A percentile compares a stretch with the other conserved stretches of the same genome.
These are phyloP conservation scores for Rhododendron simsii DNA, from an alignment of 148 eudicot species.

Conservation along the genomic window DNA sequence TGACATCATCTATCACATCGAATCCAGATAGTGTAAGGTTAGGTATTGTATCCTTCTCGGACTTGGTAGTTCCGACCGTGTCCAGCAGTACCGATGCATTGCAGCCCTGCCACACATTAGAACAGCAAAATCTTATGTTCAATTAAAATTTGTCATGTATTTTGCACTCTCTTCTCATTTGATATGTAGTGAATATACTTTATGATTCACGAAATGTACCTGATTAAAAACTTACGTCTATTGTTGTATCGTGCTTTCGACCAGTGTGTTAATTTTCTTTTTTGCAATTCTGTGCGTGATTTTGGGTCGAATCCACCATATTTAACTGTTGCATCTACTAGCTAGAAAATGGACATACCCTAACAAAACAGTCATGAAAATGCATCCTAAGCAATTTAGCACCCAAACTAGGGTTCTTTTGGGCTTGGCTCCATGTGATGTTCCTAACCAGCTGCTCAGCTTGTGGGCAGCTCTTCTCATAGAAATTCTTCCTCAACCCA, in stretches of 20 bases:
- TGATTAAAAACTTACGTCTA: background rate
- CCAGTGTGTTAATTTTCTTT: background rate
- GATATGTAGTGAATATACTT: background rate
- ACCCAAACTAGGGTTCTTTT: constrained; percentile 15
- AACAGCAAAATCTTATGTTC: background rate
- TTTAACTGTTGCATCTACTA: background rate
- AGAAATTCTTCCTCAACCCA: constrained; percentile 12
- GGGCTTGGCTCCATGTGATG: constrained; percentile 17
- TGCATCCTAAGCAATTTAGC: constrained; percentile 34
- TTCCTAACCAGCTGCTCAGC: constrained; percentile 21
- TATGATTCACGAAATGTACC: background rate
- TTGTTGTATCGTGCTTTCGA: background rate
- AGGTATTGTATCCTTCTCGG: constrained; percentile 20
- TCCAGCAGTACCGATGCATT: constrained; percentile 23
- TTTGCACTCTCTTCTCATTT: background rate
- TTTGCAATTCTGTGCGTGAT: background rate
- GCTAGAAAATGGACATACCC: constrained; percentile 28
- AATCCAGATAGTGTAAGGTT: constrained; percentile 14
- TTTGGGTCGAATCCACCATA: background rate
- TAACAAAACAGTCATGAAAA: constrained; percentile 3
- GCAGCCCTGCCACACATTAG: constrained; percentile 13
- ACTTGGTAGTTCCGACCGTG: background rate
- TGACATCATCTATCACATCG: constrained; percentile 25
- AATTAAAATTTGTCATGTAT: no score
- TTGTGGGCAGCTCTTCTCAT: constrained; percentile 13